phyloP scores from a whole-genome alignment of 805 yeast species.

The Sungouiozyma intestinalis region DNA sequence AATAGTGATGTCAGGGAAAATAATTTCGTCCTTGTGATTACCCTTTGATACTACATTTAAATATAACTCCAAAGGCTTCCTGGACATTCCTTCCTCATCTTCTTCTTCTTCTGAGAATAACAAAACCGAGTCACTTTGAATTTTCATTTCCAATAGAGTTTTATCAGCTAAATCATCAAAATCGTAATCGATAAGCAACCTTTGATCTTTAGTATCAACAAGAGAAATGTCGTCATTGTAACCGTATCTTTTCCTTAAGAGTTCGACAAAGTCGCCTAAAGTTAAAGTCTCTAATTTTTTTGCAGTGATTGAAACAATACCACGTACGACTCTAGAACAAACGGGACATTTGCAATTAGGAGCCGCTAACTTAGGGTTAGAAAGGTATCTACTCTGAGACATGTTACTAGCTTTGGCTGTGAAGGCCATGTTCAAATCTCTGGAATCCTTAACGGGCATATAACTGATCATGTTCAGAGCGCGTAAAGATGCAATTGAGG shows the following conservation, averaged over 20 bases:
- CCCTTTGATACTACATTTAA: slow-evolving; percentile 25
- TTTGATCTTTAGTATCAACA: slow-evolving; percentile 30
- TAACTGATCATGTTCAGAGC: slow-evolving; percentile 31
- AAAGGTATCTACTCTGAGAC: slow-evolving; percentile 43
- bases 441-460: slow-evolving; percentile 28
- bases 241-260: slow-evolving; percentile 38
- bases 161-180: slow-evolving; percentile 65
- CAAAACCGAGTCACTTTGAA: slow-evolving; percentile 50
- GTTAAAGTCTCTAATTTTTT: slow-evolving; percentile 25
- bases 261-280: slow-evolving; percentile 42
- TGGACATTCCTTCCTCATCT: slow-evolving; percentile 19
- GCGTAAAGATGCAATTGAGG: slow-evolving; percentile 62
- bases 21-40: slow-evolving; percentile 7
- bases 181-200: slow-evolving; percentile 72
- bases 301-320: slow-evolving; percentile 32
- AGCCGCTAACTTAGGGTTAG: slow-evolving; percentile 47
- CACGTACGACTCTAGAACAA: slow-evolving; percentile 44
- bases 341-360: slow-evolving; percentile 70
- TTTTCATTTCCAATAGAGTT: slow-evolving; percentile 41
- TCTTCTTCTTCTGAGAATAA: slow-evolving; percentile 78
- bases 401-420: slow-evolving; percentile 40
- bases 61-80: slow-evolving; percentile 55
- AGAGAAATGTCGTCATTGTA: slow-evolving; percentile 34
- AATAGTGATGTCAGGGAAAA: slow-evolving; percentile 28
- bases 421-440: slow-evolving; percentile 36